Evolutionary conservation across 2,329 filamentous ascomycete genomes (phyloP).

Genomic region (Sporothrix inflata): DNA sequence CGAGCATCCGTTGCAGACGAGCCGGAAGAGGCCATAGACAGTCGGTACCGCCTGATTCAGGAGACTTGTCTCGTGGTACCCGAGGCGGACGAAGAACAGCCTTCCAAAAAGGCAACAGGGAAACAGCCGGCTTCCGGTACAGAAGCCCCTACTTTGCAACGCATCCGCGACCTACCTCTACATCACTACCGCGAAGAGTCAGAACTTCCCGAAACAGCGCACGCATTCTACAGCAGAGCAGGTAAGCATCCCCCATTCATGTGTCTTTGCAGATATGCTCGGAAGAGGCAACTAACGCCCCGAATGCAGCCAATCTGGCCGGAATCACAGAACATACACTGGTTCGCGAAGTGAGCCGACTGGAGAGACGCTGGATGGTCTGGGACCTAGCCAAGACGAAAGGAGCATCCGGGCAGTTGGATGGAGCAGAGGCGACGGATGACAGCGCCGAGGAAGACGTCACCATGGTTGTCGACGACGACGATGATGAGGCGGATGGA

Average conservation of each 20-base stretch:
- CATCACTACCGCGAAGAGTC: slow-evolving; percentile 44
- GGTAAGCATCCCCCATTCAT: slow-evolving; percentile 36
- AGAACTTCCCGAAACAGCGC: slow-evolving; percentile 49
- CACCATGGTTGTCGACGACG: background rate
- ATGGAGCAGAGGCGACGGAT: background rate
- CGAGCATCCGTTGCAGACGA: slow-evolving; percentile 30
- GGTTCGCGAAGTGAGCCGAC: slow-evolving; percentile 42
- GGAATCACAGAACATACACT: slow-evolving; percentile 44
- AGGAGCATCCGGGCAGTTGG: background rate
- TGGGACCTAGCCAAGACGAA: slow-evolving; percentile 38
- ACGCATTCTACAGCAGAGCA: slow-evolving; percentile 47
- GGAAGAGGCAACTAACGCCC: background rate
- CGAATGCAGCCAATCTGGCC: slow-evolving; percentile 37
- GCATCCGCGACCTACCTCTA: slow-evolving; percentile 32
- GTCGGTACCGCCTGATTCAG: slow-evolving; percentile 25
- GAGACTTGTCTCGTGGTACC: slow-evolving; percentile 24
- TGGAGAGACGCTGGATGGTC: slow-evolving; percentile 44
- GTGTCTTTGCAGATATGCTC: background rate
- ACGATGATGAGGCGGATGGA: background rate
- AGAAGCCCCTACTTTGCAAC: background rate
- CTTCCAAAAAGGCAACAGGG: background rate
- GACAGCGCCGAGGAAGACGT: slow-evolving; percentile 16
- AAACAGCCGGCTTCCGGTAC: background rate
- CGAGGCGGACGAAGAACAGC: background rate
- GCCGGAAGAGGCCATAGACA: slow-evolving; percentile 29